Percentiles rank a stretch among this genome's conserved stretches.
phyloP scores from a whole-genome alignment of 805 yeast species.

The Priceomyces medius region DNA sequence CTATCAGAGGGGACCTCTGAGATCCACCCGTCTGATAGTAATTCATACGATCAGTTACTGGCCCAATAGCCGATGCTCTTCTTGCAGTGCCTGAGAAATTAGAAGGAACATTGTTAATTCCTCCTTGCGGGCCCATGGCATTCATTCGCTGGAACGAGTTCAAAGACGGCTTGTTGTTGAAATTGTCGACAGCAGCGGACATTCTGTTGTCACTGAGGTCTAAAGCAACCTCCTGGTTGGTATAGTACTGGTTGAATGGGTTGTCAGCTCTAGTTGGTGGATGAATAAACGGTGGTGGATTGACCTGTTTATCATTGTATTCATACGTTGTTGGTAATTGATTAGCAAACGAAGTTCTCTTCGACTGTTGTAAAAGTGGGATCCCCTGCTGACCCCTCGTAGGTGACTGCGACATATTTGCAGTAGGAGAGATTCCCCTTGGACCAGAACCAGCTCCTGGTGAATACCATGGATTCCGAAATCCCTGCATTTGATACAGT shows the following conservation, averaged over 20 bases:
- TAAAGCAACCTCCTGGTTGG: conserved; percentile 35
- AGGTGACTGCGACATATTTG: conserved; percentile 22
- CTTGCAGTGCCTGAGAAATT: conserved; percentile 10
- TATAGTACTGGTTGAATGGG: conserved; percentile 44
- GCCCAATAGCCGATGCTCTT: conserved; percentile 24
- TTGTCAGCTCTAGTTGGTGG: conserved; percentile 47
- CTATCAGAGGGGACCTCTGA: conserved; percentile 30
- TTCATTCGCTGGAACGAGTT: conserved; percentile 2
- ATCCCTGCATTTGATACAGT: conserved; percentile 25
- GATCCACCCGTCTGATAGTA: conserved; percentile 14
- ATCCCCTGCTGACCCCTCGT: conserved; percentile 23
- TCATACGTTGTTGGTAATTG: conserved; percentile 55
- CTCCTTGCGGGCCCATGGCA: conserved; percentile 9
- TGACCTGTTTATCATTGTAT: conserved; percentile 26
- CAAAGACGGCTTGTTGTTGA: conserved; percentile 10
- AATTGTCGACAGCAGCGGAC: conserved; percentile 35
- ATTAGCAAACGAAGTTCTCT: conserved; percentile 38
- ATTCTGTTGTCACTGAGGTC: conserved; percentile 32
- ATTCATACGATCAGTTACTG: conserved; percentile 6
- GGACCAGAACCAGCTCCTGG: conserved; percentile 14
- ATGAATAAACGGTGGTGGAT: conserved; percentile 29
- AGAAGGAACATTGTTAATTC: conserved; percentile 6
- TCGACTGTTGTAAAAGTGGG: conserved; percentile 27
- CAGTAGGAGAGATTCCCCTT: conserved; percentile 3
- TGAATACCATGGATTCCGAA: conserved; percentile 46